phyloP scores from a whole-genome alignment of 345 rosid species.

The sweet orange (Citrus sinensis) region DNA sequence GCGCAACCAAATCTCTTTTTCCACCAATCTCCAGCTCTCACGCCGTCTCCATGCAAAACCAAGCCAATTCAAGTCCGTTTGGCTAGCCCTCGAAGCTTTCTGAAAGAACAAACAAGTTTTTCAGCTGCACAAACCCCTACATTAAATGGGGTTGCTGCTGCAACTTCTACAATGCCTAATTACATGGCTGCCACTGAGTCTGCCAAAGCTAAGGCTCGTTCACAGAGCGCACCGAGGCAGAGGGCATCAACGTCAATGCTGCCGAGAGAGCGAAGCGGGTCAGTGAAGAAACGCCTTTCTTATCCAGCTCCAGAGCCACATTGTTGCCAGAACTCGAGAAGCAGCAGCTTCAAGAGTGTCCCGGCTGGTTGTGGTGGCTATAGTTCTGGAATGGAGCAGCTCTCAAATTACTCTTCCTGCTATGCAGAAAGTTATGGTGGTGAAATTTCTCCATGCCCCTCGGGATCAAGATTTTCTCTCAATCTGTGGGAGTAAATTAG shows the following conservation, averaged over 20 bases:
- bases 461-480: constrained; percentile 14
- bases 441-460: constrained; percentile 47
- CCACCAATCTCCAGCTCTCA: constrained; percentile 36
- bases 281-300: constrained; percentile 64
- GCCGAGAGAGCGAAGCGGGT: constrained; percentile 38
- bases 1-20: constrained; percentile 11
- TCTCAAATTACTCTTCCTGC: constrained; percentile 40
- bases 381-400: constrained; percentile 41
- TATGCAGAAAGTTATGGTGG: constrained; percentile 49
- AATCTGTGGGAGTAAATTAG: constrained; percentile 10
- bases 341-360: constrained; percentile 73
- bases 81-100: constrained; percentile 54
- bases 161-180: constrained; percentile 43
- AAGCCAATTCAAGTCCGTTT: constrained; percentile 51
- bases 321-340: constrained; percentile 46
- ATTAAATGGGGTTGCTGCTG: constrained; percentile 25
- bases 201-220: constrained; percentile 71
- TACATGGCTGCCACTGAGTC: constrained; percentile 91
- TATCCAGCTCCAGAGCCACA: constrained; percentile 48
- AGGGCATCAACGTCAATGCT: constrained; percentile 53
- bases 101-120: constrained; percentile 25
- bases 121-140: constrained; percentile 48
- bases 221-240: constrained; percentile 74
- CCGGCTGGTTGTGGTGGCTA: constrained; percentile 25
- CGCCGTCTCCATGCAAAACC: constrained; percentile 64